These are phyloP conservation scores for Mycena citricolor DNA, from an alignment of 1,284 basidiomycete species.

Conservation along the genomic window DNA sequence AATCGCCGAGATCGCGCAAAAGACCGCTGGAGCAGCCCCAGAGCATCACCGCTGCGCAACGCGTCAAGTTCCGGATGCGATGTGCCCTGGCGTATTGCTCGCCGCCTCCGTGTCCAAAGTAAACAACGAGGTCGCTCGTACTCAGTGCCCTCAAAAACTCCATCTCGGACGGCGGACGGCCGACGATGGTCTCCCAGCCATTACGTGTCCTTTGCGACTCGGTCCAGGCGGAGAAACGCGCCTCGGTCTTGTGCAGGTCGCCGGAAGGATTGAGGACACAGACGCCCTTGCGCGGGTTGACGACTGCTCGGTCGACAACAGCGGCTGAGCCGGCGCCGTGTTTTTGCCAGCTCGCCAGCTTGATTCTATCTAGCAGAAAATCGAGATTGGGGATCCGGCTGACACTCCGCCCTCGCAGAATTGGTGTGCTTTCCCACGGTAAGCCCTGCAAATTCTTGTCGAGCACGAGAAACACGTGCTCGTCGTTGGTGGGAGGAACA, in stretches of 20 bases:
- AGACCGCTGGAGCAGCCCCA: slow-evolving; percentile 98
- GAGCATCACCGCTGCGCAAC: slow-evolving; percentile 92
- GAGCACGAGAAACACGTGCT: slow-evolving; percentile 86
- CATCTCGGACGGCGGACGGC: slow-evolving; percentile 76
- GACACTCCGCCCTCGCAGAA: slow-evolving; percentile 80
- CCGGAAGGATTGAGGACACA: slow-evolving; percentile 93
- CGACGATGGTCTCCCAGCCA: slow-evolving; percentile 86
- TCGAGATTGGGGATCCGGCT: slow-evolving; percentile 89
- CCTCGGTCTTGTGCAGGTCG: slow-evolving; percentile 84
- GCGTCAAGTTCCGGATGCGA: slow-evolving; percentile 76
- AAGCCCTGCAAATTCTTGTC: slow-evolving; percentile 89
- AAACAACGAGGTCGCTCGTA: slow-evolving; percentile 84
- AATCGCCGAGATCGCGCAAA: slow-evolving; percentile 88
- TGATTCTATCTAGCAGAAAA: slow-evolving; percentile 83
- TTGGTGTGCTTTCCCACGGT: slow-evolving; percentile 96
- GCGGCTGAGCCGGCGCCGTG: slow-evolving; percentile 14
- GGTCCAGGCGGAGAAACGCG: slow-evolving; percentile 79
- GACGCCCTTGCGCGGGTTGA: slow-evolving; percentile 73
- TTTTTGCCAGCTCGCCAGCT: slow-evolving; percentile 42
- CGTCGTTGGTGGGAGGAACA: slow-evolving; percentile 42
- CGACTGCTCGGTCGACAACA: slow-evolving; percentile 45
- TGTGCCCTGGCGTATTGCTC: slow-evolving; percentile 92
- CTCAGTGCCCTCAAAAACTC: slow-evolving; percentile 74
- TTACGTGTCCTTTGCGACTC: slow-evolving; percentile 57
- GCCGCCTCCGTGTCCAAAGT: slow-evolving; percentile 96